phyloP scores from a whole-genome alignment of 345 rosid species.

The Eucalyptus sideroxylon region DNA sequence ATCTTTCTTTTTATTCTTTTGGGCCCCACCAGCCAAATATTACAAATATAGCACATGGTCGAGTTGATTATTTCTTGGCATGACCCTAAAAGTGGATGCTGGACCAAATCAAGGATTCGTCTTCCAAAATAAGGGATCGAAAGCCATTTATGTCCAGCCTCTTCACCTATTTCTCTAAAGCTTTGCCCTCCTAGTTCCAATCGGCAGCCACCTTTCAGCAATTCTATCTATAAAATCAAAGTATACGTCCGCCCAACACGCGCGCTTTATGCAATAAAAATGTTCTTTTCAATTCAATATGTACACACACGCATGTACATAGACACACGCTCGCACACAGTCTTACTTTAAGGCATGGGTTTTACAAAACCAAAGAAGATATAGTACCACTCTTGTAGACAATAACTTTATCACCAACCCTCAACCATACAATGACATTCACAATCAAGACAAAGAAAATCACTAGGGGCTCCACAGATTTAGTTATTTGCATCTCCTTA shows the following conservation, averaged over 20 bases:
- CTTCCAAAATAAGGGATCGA: background rate
- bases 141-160: background rate
- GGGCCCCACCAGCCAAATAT: no score
- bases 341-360: no score
- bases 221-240: constrained; percentile 14
- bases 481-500: constrained; percentile 69
- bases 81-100: background rate
- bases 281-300: no score
- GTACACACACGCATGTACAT: no score
- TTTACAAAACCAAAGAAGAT: no score
- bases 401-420: no score
- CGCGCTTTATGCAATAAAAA: no score
- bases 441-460: constrained; percentile 81
- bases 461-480: constrained; percentile 77
- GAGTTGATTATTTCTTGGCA: background rate
- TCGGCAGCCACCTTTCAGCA: background rate
- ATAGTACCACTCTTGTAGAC: no score
- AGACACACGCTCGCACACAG: no score
- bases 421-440: constrained; percentile 40
- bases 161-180: background rate
- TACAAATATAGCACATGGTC: background rate
- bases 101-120: background rate
- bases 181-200: background rate
- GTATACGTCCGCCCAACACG: constrained; percentile 5
- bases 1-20: no score